Evolutionary conservation across 1,139 yeast species (phyloP), one percentile per base, ranked within the genome.

Genomic region (Candida glucosophila): DNA sequence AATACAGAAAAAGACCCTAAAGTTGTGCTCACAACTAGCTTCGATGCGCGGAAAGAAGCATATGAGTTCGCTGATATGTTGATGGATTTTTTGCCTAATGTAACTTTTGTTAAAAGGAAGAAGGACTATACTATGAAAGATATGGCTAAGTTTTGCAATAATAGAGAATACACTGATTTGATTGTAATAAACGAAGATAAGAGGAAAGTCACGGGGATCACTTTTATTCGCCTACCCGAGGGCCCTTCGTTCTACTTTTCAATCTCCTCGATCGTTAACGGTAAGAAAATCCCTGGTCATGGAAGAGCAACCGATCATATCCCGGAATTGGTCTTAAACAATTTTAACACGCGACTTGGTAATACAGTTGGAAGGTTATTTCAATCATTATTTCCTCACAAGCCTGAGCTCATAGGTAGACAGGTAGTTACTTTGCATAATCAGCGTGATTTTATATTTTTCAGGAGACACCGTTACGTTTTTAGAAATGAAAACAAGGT

Each of bases 221-320:
- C 97, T 1, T 80, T 92, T 45, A 79, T 90, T 35, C 95, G 88
- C 56, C 65, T 90, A 34, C 98, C 98, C 5, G 82, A 68, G 26
- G 98, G 98, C 0, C 98, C 98, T 17, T 79, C 96, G 0, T 85
- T 85, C 47, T 88, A 90, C 55, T 90, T 90, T 44, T 77, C 90
- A 12, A 61, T 90, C 8, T 64, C 88, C n/a, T 83, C 95, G 5
- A 64, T 82, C 26, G 71, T 73, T 13, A 81, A 80, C 37, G 77
- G 83, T n/a, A 71, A 77, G 40, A 64, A 72, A 37, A 83, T 90
- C 30, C 52, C 62, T 12, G 95, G 95, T 9, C 98, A 90, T 44
- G 97, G 97, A 31, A 68, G 77, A 28, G 79, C 95, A 19, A 86
- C 97, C 0, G 76, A 74, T 24, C 97, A 90, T 47, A 73, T 78